Conservation (phyloP, 1,139 yeast species). For the Lodderomyces theae region DNA sequence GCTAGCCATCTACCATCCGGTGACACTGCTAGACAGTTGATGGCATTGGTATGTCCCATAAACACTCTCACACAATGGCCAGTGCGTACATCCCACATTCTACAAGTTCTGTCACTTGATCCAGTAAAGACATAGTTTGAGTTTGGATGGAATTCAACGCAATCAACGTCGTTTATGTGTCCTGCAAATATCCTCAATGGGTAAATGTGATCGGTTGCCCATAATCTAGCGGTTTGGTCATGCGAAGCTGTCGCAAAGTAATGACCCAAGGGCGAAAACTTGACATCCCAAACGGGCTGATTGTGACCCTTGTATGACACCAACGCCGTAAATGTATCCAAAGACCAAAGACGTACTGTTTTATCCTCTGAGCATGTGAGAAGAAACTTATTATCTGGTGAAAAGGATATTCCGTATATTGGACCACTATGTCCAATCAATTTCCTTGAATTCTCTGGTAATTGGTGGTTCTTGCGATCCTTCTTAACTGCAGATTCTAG, state of each 20-base stretch:
- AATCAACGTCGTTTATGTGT: slow-evolving; percentile 93
- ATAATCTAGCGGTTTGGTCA: slow-evolving; percentile 93
- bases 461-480: slow-evolving; percentile 44
- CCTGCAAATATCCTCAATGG: slow-evolving; percentile 97
- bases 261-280: slow-evolving; percentile 92
- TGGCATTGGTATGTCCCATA: slow-evolving; percentile 88
- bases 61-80: slow-evolving; percentile 93
- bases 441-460: slow-evolving; percentile 48
- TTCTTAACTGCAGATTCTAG: slow-evolving; percentile 62
- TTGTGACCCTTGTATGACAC: slow-evolving; percentile 96
- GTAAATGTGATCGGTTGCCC: slow-evolving; percentile 98
- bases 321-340: slow-evolving; percentile 84
- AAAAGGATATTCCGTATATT: slow-evolving; percentile 84
- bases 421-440: slow-evolving; percentile 93
- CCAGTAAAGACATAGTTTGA: slow-evolving; percentile 94
- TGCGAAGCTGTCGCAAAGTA: slow-evolving; percentile 97
- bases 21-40: slow-evolving; percentile 81
- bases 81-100: slow-evolving; percentile 96
- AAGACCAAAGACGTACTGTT: slow-evolving; percentile 89
- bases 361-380: slow-evolving; percentile 88
- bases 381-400: slow-evolving; percentile 84
- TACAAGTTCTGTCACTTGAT: slow-evolving; percentile 88
- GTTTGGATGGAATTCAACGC: slow-evolving; percentile 94
- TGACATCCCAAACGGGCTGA: slow-evolving; percentile 97
- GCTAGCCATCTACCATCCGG: slow-evolving; percentile 98